Evolutionary conservation across 352 stramenopile species (phyloP).

Genomic region (Globisporangium alternatum): DNA sequence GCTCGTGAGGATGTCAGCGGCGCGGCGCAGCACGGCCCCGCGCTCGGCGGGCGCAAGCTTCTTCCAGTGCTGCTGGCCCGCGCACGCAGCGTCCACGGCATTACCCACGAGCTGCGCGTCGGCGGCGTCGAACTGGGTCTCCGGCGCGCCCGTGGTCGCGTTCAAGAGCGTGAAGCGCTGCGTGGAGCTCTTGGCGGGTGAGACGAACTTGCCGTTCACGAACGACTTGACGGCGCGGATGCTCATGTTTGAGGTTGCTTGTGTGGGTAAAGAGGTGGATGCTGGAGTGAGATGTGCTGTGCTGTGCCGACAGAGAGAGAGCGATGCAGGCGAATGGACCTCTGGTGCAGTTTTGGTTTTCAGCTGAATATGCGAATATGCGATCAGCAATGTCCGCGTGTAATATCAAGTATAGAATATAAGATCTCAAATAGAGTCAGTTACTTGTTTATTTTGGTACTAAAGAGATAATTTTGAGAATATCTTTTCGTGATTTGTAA

Average conservation of each 20-base stretch:
- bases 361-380: neutral
- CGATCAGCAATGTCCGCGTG: neutral
- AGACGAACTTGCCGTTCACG: conserved; percentile 66
- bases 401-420: neutral
- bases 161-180: conserved; percentile 58
- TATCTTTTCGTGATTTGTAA: neutral
- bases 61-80: conserved; percentile 65
- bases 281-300: neutral
- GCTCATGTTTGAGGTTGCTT: conserved; percentile 1
- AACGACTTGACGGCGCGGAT: conserved; percentile 51
- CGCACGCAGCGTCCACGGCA: conserved; percentile 38
- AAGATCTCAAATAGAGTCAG: neutral
- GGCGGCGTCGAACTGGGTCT: conserved; percentile 51
- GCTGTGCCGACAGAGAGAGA: neutral
- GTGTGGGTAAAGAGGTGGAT: neutral
- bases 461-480: neutral
- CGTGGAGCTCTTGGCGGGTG: conserved; percentile 10
- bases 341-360: neutral
- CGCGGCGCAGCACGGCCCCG: conserved; percentile 56
- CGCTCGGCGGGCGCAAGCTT: conserved; percentile 56
- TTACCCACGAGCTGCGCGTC: conserved; percentile 46
- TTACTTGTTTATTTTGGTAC: neutral
- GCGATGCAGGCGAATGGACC: neutral
- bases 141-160: conserved; percentile 37
- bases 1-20: conserved; percentile 55